A percentile compares a stretch with the other conserved stretches of the same genome.
Conservation (phyloP, 352 stramenopile genomes). For the Phytophthora agathidicida region DNA sequence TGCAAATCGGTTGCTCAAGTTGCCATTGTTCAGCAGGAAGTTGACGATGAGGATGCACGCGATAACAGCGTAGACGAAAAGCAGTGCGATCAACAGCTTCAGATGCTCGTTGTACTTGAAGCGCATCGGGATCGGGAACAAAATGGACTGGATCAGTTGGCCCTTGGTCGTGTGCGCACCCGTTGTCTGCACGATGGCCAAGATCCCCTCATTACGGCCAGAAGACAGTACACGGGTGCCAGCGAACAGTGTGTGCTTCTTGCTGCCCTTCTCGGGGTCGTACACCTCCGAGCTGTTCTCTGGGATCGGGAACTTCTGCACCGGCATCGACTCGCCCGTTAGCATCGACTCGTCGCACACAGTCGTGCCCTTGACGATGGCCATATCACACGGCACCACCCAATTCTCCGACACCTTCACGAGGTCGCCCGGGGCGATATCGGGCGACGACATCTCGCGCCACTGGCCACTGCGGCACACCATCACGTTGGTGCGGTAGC, state of each 20-base stretch:
- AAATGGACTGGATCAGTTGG: constrained; percentile 71
- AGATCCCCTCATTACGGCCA: constrained; percentile 44
- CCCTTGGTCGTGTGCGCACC: no score
- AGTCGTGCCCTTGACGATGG: constrained; percentile 43
- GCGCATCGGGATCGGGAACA: constrained; percentile 71
- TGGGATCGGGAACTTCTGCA: constrained; percentile 67
- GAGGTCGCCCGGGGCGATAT: constrained; percentile 50
- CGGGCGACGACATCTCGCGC: constrained; percentile 31
- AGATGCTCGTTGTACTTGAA: constrained; percentile 89
- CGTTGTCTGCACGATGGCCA: constrained; percentile 67
- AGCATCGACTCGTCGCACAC: constrained; percentile 54
- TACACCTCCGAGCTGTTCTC: constrained; percentile 41
- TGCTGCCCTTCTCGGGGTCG: constrained; percentile 39
- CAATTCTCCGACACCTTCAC: constrained; percentile 47
- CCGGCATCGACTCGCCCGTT: constrained; percentile 66
- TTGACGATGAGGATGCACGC: constrained; percentile 41
- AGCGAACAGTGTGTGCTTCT: constrained; percentile 75
- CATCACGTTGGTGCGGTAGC: constrained; percentile 52
- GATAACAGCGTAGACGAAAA: constrained; percentile 62
- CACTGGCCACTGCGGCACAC: constrained; percentile 42
- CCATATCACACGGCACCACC: constrained; percentile 51
- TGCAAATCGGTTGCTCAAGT: constrained; percentile 48
- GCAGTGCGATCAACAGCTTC: constrained; percentile 55
- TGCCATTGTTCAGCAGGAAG: constrained; percentile 46
- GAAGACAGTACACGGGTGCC: constrained; percentile 65